phyloP scores from a whole-genome alignment of 1,284 basidiomycete genomes.

The Apiotrichum brassicae region DNA sequence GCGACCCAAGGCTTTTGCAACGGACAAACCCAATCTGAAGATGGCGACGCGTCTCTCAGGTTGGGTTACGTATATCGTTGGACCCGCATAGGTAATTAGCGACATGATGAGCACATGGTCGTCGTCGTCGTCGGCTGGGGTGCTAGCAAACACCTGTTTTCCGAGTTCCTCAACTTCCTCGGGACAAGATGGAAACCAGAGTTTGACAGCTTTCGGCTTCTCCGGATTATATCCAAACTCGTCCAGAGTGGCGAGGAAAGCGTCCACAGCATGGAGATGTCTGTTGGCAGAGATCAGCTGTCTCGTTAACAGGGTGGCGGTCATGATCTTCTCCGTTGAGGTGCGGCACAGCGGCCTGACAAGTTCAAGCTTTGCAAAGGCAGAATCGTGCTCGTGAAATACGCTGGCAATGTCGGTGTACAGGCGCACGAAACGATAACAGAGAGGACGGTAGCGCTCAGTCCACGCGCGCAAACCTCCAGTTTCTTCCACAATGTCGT shows the following conservation, averaged over 20 bases:
- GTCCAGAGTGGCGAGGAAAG: conserved; percentile 14
- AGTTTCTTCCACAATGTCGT: conserved; percentile 16
- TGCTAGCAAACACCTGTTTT: background rate
- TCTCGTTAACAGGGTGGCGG: conserved; percentile 19
- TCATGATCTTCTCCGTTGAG: conserved; percentile 18
- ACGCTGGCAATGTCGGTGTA: conserved; percentile 21
- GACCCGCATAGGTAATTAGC: conserved; percentile 26
- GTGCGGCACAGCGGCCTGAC: conserved; percentile 16
- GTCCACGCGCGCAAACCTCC: conserved; percentile 22
- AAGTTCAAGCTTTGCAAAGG: conserved; percentile 15
- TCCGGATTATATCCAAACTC: conserved; percentile 22
- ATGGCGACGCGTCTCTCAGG: conserved; percentile 12
- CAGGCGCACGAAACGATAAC: conserved; percentile 19
- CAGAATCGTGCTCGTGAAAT: conserved; percentile 20
- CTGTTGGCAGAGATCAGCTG: conserved; percentile 20
- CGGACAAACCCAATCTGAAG: conserved; percentile 22
- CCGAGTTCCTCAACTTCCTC: conserved; percentile 15
- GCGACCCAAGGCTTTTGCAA: conserved; percentile 11
- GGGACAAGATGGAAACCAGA: conserved; percentile 11
- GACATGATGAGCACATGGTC: conserved; percentile 21
- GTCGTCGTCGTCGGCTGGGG: conserved; percentile 8
- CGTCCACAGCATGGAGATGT: conserved; percentile 13
- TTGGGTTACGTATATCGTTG: conserved; percentile 24
- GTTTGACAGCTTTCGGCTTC: conserved; percentile 4
- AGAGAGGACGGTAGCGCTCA: conserved; percentile 8